Evolutionary conservation across 768 basidiomycete genomes (phyloP), one percentile per base, ranked within the genome.

Genomic region (Asterophora lycoperdoides): DNA sequence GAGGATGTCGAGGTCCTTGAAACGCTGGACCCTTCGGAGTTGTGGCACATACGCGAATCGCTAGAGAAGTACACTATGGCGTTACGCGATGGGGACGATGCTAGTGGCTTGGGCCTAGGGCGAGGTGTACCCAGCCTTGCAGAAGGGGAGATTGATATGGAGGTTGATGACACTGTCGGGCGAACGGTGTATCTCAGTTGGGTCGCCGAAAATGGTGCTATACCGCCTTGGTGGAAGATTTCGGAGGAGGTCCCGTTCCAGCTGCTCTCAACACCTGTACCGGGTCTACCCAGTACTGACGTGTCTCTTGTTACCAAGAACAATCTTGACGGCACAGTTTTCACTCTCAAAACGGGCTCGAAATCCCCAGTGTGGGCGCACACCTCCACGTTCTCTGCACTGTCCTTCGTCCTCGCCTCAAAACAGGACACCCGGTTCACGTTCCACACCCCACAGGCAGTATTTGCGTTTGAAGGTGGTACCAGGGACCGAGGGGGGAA

Each of bases 351-450:
- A 37, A 63, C 13, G 39, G 56, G 51, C 15, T 39, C 54, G 15
- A 53, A 51, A 3, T 44, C 56, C 49, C 68, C 76, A 6, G 52
- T 50, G 26, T 95, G 89, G 93, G 72, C 59, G 43, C 95, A 99
- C 64, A 68, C 68, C 4, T 75, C 81, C n/a, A 97, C 95, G 0
- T 93, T 81, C 64, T 83, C 88, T 15, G 95, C 93, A 0, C 77
- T 99, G 19, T 79, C 92, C 1, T 99, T 97, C 62, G 95, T 99
- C 34, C 74, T 99, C 42, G 92, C 92, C 8, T 92, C 90, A 10
- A 97, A 97, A 63, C 83, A 81, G 23, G 92, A 97, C 64, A 83
- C 88, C 1, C 81, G 91, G 15, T 93, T 94, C 68, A 89, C 89
- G 1, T 79, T 86, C 59, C 93, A 97, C 60, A 65, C 81, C 29